Evolutionary conservation across 306 rosid species (phyloP).

Genomic region (Dryas octopetala): DNA sequence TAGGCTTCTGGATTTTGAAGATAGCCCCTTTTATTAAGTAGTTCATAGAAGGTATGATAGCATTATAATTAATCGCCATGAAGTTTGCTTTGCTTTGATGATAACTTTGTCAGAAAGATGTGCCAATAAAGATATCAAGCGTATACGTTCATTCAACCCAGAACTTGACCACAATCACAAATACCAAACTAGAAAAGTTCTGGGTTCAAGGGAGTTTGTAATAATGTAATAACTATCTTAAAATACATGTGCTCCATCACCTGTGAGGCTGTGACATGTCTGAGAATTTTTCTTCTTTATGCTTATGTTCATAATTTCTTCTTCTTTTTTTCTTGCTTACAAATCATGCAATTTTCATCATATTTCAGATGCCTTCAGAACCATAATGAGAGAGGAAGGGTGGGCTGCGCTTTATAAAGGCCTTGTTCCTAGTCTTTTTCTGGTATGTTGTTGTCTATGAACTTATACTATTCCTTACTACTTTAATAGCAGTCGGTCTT

Average conservation of each 20-base stretch:
- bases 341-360: conserved; percentile 11
- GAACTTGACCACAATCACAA: too few relatives aligned
- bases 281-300: background rate
- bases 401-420: conserved; percentile 81
- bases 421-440: conserved; percentile 80
- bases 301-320: background rate
- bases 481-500: background rate
- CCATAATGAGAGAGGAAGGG: conserved; percentile 88
- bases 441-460: conserved; percentile 55
- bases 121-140: background rate
- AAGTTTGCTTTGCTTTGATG: conserved; percentile 6
- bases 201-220: background rate
- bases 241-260: conserved; percentile 3
- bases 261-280: background rate
- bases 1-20: conserved; percentile 5
- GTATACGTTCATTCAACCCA: background rate
- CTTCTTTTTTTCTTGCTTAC: conserved; percentile 24
- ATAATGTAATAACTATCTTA: background rate
- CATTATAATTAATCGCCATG: background rate
- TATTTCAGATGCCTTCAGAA: conserved; percentile 88
- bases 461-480: conserved; percentile 5
- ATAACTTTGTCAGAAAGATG: background rate
- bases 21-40: background rate
- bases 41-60: background rate
- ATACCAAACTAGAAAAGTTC: background rate